These are phyloP conservation scores for Pyrenula massariospora DNA, from an alignment of 495 filamentous ascomycete genomes.

Conservation along the genomic window DNA sequence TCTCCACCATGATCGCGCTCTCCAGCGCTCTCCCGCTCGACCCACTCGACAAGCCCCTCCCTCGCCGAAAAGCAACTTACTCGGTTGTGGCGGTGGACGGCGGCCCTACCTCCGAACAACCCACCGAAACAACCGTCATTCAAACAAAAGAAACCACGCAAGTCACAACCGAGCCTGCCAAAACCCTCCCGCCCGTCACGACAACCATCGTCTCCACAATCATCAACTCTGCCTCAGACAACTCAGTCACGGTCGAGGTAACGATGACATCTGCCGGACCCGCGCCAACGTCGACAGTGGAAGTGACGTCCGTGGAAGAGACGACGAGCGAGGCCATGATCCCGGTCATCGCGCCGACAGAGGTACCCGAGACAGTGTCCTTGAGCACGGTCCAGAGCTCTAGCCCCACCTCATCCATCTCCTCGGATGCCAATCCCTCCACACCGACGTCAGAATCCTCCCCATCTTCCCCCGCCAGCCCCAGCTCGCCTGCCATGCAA, in stretches of 20 bases:
- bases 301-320: slow-evolving; percentile 5
- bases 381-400: slow-evolving; percentile 2
- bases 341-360: neutral
- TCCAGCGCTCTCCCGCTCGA: neutral
- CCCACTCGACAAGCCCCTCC: slow-evolving; percentile 2
- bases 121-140: slow-evolving; percentile 17
- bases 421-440: neutral
- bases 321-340: neutral
- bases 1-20: too few species aligned
- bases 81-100: slow-evolving; percentile 37
- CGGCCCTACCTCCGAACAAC: slow-evolving; percentile 16
- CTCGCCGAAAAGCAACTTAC: slow-evolving; percentile 24
- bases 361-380: neutral
- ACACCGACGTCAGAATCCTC: neutral
- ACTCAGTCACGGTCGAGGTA: slow-evolving; percentile 15
- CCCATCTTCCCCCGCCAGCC: neutral
- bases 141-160: slow-evolving; percentile 18
- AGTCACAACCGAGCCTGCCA: slow-evolving; percentile 10
- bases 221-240: neutral
- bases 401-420: neutral
- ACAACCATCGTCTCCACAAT: slow-evolving; percentile 10
- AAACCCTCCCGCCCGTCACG: slow-evolving; percentile 5
- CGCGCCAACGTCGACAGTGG: neutral
- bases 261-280: slow-evolving; percentile 13
- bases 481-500: slow-evolving; percentile 10